Percentiles rank a stretch among this genome's conserved stretches.
Evolutionary conservation across 352 stramenopile species (phyloP).

Genomic region (Phytopythium delawarense): DNA sequence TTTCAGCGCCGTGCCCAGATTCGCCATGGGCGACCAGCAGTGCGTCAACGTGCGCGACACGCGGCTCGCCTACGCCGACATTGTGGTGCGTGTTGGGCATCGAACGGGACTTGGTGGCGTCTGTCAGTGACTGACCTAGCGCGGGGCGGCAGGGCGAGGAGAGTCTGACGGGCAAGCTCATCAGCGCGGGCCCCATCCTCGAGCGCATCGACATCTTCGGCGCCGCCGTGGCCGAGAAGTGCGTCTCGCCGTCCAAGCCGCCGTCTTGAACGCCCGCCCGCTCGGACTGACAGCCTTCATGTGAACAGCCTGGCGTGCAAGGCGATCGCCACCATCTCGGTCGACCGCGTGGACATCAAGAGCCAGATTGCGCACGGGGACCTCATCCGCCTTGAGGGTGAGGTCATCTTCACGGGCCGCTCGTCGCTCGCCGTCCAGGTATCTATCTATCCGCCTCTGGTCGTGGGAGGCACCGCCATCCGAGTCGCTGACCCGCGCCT

Average conservation of each 20-base stretch:
- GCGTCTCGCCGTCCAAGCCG: neutral
- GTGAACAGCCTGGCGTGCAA: conserved; percentile 30
- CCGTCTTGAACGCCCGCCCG: too few relatives aligned
- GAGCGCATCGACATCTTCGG: conserved; percentile 62
- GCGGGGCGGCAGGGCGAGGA: conserved; percentile 32
- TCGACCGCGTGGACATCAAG: conserved; percentile 64
- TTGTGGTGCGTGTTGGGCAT: conserved; percentile 32
- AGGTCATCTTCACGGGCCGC: conserved; percentile 56
- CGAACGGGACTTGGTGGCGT: too few relatives aligned
- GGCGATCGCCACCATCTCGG: conserved; percentile 57
- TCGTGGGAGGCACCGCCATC: neutral
- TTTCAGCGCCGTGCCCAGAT: conserved; percentile 13
- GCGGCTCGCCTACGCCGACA: conserved; percentile 51
- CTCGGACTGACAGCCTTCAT: neutral
- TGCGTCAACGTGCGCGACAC: conserved; percentile 49
- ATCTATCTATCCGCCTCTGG: neutral
- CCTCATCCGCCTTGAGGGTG: conserved; percentile 56
- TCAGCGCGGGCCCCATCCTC: conserved; percentile 45
- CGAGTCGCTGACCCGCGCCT: neutral
- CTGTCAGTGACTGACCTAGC: neutral
- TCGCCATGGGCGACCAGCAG: conserved; percentile 16
- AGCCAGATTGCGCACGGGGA: conserved; percentile 62
- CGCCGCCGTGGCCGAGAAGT: conserved; percentile 61
- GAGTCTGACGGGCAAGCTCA: conserved; percentile 42
- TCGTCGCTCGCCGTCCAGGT: conserved; percentile 49